Conservation (phyloP, 2,329 filamentous ascomycete species). For the Metarhizium guizhouense region DNA sequence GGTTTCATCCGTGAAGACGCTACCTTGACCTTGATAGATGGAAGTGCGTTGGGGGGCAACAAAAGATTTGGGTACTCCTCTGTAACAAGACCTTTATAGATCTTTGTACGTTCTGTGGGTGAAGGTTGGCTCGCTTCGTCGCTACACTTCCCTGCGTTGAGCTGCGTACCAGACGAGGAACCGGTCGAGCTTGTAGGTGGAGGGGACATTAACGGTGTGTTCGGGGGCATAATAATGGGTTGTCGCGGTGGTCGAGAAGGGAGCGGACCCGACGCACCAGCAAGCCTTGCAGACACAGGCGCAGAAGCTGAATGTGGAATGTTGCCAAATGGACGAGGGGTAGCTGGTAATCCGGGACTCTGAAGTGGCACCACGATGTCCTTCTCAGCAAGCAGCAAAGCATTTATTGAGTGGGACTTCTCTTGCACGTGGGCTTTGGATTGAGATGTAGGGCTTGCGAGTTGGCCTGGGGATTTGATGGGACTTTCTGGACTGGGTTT, state of each 20-base stretch:
- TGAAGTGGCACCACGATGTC: constrained; percentile 35
- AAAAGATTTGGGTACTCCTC: constrained; percentile 83
- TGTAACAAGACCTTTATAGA: constrained; percentile 71
- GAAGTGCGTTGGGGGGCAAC: constrained; percentile 79
- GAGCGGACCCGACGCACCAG: constrained; percentile 43
- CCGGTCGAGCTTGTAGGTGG: constrained; percentile 8
- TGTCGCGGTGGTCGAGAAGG: constrained; percentile 68
- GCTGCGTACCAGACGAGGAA: constrained; percentile 1
- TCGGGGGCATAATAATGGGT: constrained; percentile 62
- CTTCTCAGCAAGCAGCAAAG: constrained; percentile 34
- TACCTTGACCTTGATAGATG: constrained; percentile 76
- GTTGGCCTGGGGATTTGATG: background rate
- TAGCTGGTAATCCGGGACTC: constrained; percentile 52
- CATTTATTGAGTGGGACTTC: constrained; percentile 36
- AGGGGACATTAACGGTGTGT: constrained; percentile 56
- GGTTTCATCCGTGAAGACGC: constrained; percentile 93
- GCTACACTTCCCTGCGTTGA: constrained; percentile 4
- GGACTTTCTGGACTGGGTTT: constrained; percentile 35
- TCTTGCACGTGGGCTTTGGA: background rate
- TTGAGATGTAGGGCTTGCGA: background rate
- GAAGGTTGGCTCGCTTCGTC: background rate
- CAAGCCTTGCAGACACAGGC: constrained; percentile 53
- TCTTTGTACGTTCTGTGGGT: constrained; percentile 36
- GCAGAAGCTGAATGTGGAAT: constrained; percentile 42
- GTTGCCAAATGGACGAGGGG: constrained; percentile 47